These are phyloP conservation scores for Podospora conica DNA, from an alignment of 495 filamentous ascomycete species.

Conservation along the genomic window DNA sequence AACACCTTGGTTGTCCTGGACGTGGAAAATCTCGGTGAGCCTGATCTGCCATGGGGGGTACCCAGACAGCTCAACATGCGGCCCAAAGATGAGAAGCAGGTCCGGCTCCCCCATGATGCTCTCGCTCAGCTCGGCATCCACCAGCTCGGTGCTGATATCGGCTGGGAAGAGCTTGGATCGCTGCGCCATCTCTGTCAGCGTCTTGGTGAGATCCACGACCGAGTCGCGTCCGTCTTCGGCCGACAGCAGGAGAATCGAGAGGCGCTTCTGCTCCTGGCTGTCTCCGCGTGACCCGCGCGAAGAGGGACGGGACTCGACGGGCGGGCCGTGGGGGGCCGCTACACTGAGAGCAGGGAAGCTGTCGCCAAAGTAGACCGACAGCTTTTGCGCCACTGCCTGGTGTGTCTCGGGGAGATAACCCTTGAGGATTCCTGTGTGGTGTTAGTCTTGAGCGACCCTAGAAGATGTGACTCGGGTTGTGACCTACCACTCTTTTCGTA, in stretches of 20 bases:
- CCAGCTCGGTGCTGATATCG: constrained; percentile 77
- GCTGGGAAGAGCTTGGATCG: constrained; percentile 67
- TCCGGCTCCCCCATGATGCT: constrained; percentile 78
- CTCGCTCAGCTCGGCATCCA: constrained; percentile 78
- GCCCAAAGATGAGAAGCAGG: constrained; percentile 77
- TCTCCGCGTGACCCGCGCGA: constrained; percentile 14
- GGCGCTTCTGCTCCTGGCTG: constrained; percentile 31
- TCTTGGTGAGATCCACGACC: constrained; percentile 91
- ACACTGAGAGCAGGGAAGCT: constrained; percentile 60
- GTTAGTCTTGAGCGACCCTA: neutral
- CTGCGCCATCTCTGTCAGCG: constrained; percentile 90
- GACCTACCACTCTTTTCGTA: constrained; percentile 82
- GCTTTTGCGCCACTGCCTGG: constrained; percentile 61
- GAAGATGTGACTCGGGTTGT: neutral
- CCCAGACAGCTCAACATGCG: constrained; percentile 72
- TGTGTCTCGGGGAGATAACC: constrained; percentile 73
- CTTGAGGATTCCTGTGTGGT: constrained; percentile 67
- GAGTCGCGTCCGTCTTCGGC: constrained; percentile 86
- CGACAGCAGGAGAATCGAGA: constrained; percentile 82
- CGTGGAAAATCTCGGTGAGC: constrained; percentile 85
- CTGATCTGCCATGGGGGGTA: constrained; percentile 97
- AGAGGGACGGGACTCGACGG: constrained; percentile 40
- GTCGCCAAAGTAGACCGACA: constrained; percentile 77
- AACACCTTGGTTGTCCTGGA: constrained; percentile 66
- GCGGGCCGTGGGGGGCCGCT: constrained; percentile 65